Percentiles rank a stretch among this genome's conserved stretches.
Conservation (phyloP, 371 early-diverging fungal genomes). For the Aphelidium insulamus region DNA sequence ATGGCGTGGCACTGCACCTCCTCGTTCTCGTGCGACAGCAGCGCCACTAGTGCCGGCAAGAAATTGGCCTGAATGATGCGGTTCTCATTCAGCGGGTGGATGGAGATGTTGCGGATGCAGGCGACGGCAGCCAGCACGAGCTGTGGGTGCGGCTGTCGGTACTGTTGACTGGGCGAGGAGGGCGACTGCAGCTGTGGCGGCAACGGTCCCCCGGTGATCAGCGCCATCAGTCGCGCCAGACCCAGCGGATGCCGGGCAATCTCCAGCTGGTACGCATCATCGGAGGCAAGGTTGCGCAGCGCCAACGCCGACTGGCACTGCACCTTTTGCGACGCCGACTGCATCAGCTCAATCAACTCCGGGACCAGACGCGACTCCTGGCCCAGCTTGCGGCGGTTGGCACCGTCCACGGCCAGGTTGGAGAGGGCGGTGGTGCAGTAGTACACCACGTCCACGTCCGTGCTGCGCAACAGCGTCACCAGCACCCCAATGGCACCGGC, state of each 20-base stretch:
- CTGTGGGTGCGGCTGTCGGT: neutral
- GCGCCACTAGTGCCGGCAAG: constrained; percentile 42
- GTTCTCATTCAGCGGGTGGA: constrained; percentile 63
- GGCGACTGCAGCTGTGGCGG: constrained; percentile 49
- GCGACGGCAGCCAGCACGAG: constrained; percentile 74
- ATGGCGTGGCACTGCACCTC: constrained; percentile 74
- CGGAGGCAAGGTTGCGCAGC: constrained; percentile 71
- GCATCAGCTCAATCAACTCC: constrained; percentile 51
- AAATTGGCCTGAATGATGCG: constrained; percentile 65
- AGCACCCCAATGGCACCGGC: constrained; percentile 69
- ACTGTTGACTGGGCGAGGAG: no score
- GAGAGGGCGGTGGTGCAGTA: constrained; percentile 75
- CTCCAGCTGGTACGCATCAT: constrained; percentile 64
- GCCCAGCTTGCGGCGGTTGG: constrained; percentile 45
- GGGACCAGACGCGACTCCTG: constrained; percentile 52
- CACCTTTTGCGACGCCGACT: constrained; percentile 53
- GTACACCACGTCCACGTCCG: constrained; percentile 70
- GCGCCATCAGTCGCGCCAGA: no score
- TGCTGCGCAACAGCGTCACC: constrained; percentile 46
- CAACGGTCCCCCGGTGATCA: no score
- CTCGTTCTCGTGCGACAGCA: constrained; percentile 44
- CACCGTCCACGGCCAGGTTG: constrained; percentile 76
- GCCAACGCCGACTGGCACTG: constrained; percentile 78
- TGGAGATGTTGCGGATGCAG: constrained; percentile 78
- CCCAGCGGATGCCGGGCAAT: constrained; percentile 64